phyloP scores from a whole-genome alignment of 768 basidiomycete genomes.

The Omphalotus guepiniiformis region DNA sequence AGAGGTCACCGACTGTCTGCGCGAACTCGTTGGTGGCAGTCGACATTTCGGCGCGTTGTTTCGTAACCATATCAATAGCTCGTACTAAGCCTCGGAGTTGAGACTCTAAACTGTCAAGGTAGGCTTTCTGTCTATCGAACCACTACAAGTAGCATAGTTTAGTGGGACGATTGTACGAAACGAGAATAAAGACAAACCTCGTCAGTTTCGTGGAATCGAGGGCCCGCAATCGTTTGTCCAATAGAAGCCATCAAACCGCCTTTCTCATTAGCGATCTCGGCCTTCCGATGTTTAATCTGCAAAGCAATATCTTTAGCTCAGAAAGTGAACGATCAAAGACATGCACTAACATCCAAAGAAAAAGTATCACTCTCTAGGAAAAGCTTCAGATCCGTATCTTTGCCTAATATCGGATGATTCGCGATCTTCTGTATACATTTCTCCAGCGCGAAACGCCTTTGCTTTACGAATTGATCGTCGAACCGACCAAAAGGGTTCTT shows the following conservation, averaged over 20 bases:
- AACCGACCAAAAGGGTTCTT: constrained; percentile 94
- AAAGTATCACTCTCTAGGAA: constrained; percentile 96
- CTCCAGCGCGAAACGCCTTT: constrained; percentile 78
- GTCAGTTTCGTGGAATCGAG: constrained; percentile 85
- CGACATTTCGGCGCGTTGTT: constrained; percentile 75
- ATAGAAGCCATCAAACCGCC: constrained; percentile 83
- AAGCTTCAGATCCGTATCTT: constrained; percentile 82
- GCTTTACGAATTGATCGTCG: constrained; percentile 86
- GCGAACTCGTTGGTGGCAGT: constrained; percentile 75
- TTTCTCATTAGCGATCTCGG: constrained; percentile 70
- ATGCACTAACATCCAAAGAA: constrained; percentile 74
- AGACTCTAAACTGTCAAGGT: constrained; percentile 86
- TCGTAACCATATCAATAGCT: constrained; percentile 82
- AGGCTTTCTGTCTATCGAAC: constrained; percentile 85
- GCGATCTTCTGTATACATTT: constrained; percentile 91
- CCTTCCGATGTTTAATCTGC: constrained; percentile 85
- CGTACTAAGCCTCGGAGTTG: constrained; percentile 85
- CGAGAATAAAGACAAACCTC: constrained; percentile 45
- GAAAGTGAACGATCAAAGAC: neutral
- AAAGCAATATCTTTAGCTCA: constrained; percentile 1
- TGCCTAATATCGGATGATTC: constrained; percentile 84
- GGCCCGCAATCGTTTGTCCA: constrained; percentile 73
- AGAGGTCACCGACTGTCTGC: constrained; percentile 62
- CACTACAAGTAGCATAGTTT: constrained; percentile 46
- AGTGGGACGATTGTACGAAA: neutral